Conservation (phyloP, 1,139 yeast species). For the Blastobotrys apis region DNA sequence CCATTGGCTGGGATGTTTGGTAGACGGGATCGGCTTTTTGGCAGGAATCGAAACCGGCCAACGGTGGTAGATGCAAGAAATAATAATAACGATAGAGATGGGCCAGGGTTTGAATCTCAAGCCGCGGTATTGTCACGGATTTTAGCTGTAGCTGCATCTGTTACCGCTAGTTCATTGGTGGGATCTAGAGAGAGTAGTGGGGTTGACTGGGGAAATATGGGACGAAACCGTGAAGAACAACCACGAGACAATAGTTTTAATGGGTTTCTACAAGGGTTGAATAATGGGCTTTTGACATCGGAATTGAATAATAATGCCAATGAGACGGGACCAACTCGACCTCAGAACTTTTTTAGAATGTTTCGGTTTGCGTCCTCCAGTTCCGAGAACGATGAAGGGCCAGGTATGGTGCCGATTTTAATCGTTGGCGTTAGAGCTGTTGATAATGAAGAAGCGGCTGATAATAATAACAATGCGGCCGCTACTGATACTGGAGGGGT, state of each 20-base stretch:
- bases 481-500: neutral
- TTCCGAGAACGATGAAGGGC: conserved; percentile 20
- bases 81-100: neutral
- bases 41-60: neutral
- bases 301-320: conserved; percentile 31
- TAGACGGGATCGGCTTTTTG: neutral
- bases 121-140: conserved; percentile 43
- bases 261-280: conserved; percentile 37
- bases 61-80: neutral
- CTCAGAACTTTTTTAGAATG: conserved; percentile 47
- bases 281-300: conserved; percentile 39
- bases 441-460: conserved; percentile 23
- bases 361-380: conserved; percentile 44
- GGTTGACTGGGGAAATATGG: conserved; percentile 20
- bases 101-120: conserved; percentile 34
- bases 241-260: conserved; percentile 32
- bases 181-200: conserved; percentile 31
- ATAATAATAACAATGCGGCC: conserved; percentile 5
- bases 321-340: conserved; percentile 15
- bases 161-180: conserved; percentile 43
- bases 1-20: neutral
- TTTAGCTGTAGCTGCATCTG: conserved; percentile 45
- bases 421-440: conserved; percentile 55
- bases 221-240: conserved; percentile 5
- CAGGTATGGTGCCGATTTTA: conserved; percentile 47